These are phyloP conservation scores for Diplodia seriata DNA, from an alignment of 2,329 filamentous ascomycete genomes.

Conservation along the genomic window DNA sequence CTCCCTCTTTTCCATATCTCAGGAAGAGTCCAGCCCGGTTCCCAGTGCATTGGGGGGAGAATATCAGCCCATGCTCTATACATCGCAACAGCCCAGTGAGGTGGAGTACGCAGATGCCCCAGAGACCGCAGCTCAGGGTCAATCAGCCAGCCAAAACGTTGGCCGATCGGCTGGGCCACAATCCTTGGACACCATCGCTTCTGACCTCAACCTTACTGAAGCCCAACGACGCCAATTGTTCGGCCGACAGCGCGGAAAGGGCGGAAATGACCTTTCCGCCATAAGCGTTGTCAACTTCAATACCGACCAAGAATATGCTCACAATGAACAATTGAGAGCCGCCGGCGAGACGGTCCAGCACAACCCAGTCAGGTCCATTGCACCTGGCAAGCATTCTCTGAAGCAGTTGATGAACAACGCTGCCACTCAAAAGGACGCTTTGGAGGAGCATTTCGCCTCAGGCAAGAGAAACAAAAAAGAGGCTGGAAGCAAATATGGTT, in stretches of 20 bases:
- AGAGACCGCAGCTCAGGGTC: neutral
- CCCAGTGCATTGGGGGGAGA: constrained; percentile 36
- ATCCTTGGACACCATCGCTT: constrained; percentile 73
- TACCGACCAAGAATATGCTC: constrained; percentile 83
- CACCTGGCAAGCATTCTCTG: constrained; percentile 87
- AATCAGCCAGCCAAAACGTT: constrained; percentile 11
- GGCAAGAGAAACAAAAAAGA: constrained; percentile 81
- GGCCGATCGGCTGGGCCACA: constrained; percentile 46
- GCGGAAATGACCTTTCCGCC: constrained; percentile 54
- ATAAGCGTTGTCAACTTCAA: constrained; percentile 85
- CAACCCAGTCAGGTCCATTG: constrained; percentile 82
- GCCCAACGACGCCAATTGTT: constrained; percentile 83
- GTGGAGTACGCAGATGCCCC: neutral
- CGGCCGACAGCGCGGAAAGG: constrained; percentile 66
- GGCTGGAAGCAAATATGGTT: constrained; percentile 83
- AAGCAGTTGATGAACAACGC: constrained; percentile 86
- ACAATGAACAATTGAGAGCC: constrained; percentile 79
- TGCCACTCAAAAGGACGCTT: constrained; percentile 79
- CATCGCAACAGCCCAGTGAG: constrained; percentile 11
- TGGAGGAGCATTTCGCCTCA: constrained; percentile 90
- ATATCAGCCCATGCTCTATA: constrained; percentile 51
- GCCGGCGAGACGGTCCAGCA: constrained; percentile 73
- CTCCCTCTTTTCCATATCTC: constrained; percentile 72
- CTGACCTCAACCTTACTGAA: constrained; percentile 79
- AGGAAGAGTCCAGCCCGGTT: constrained; percentile 45